Evolutionary conservation across 345 rosid species (phyloP).

Genomic region (Brassica cretica): DNA sequence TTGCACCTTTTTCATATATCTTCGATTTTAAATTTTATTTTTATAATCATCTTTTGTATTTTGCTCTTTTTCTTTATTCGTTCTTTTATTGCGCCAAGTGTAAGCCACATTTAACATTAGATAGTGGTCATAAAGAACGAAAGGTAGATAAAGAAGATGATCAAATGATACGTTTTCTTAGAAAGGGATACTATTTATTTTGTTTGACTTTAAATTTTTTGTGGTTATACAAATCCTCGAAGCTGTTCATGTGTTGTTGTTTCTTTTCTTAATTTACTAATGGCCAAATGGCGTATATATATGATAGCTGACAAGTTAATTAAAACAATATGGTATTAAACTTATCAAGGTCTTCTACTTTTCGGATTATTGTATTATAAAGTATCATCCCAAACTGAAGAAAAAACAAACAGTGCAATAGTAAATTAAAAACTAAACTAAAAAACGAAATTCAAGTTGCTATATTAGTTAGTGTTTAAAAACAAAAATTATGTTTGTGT

Average conservation of each 20-base stretch:
- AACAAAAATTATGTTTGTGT: background rate
- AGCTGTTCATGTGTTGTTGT: constrained; percentile 24
- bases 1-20: constrained; percentile 28
- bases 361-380: background rate
- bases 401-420: background rate
- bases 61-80: background rate
- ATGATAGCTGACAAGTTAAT: constrained; percentile 30
- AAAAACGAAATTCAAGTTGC: background rate
- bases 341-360: constrained; percentile 17
- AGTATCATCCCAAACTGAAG: background rate
- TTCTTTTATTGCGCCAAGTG: constrained; percentile 34
- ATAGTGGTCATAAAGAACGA: constrained; percentile 41
- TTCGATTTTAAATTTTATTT: background rate
- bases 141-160: constrained; percentile 32
- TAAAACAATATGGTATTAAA: background rate
- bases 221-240: constrained; percentile 25
- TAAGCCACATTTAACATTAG: constrained; percentile 37
- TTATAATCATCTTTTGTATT: background rate
- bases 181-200: constrained; percentile 30
- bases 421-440: background rate
- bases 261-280: constrained; percentile 13
- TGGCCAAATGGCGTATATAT: constrained; percentile 35
- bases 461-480: background rate
- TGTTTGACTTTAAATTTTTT: constrained; percentile 35
- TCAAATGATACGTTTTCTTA: constrained; percentile 20